These are phyloP conservation scores for Boechera stricta DNA, from an alignment of 345 rosid species.

Conservation along the genomic window DNA sequence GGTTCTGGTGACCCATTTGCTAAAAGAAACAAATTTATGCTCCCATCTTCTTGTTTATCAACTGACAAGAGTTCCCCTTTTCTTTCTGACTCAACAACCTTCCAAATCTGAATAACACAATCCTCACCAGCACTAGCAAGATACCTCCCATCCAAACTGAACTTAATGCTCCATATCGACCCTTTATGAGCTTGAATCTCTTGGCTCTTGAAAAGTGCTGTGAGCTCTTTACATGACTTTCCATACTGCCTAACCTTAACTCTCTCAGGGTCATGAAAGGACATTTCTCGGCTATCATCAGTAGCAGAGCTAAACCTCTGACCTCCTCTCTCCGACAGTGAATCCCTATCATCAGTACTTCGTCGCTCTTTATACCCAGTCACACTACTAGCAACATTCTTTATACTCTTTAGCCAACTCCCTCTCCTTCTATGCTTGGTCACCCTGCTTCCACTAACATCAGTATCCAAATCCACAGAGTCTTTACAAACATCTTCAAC, in stretches of 20 bases:
- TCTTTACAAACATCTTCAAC: slow-evolving; percentile 72
- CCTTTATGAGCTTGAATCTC: slow-evolving; percentile 94
- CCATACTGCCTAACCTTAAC: slow-evolving; percentile 90
- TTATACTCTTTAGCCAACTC: slow-evolving; percentile 80
- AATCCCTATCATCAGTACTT: slow-evolving; percentile 87
- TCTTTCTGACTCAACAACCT: slow-evolving; percentile 74
- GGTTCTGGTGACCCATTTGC: slow-evolving; percentile 86
- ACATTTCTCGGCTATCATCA: slow-evolving; percentile 88
- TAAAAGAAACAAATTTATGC: slow-evolving; percentile 57
- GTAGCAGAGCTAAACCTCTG: slow-evolving; percentile 93
- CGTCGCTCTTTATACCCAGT: slow-evolving; percentile 73
- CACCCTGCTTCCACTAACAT: slow-evolving; percentile 50
- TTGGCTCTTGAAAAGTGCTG: slow-evolving; percentile 81
- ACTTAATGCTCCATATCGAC: slow-evolving; percentile 88
- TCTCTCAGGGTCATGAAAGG: slow-evolving; percentile 85
- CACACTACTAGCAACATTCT: slow-evolving; percentile 72
- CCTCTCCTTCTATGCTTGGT: slow-evolving; percentile 72
- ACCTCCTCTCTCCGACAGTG: slow-evolving; percentile 85
- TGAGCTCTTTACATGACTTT: slow-evolving; percentile 79
- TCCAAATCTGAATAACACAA: slow-evolving; percentile 80
- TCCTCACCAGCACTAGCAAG: slow-evolving; percentile 99
- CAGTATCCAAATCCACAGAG: slow-evolving; percentile 49
- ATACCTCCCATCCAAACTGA: slow-evolving; percentile 87
- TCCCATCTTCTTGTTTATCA: slow-evolving; percentile 77
- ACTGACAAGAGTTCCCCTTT: slow-evolving; percentile 74